Evolutionary conservation across 139 green algal genomes (phyloP).

Genomic region (Chlamydomonas sp.): DNA sequence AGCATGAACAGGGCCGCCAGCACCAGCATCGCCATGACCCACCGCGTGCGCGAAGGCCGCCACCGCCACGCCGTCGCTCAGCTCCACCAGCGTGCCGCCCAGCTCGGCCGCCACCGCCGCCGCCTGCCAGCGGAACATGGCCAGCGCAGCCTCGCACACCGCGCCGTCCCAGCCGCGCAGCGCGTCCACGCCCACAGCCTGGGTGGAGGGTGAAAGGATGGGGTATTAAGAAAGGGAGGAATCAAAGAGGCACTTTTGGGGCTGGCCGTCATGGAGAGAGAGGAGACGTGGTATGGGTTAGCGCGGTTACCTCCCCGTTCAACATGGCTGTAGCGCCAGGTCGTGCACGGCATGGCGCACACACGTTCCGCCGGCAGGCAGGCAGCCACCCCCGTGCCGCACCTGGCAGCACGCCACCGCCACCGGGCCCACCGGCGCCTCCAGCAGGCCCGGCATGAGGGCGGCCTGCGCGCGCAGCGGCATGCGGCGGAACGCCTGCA

Average conservation of each 20-base stretch:
- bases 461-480: conserved; percentile 14
- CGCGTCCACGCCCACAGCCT: conserved; percentile 11
- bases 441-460: conserved; percentile 25
- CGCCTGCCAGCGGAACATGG: conserved; percentile 23
- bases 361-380: neutral
- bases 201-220: no score
- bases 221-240: no score
- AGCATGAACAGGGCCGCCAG: neutral
- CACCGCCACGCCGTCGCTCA: conserved; percentile 8
- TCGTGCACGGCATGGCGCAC: no score
- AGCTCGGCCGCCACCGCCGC: conserved; percentile 18
- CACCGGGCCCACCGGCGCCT: conserved; percentile 19
- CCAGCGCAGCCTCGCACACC: conserved; percentile 16
- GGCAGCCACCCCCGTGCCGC: neutral
- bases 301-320: no score
- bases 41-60: conserved; percentile 12
- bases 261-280: no score
- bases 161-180: conserved; percentile 6
- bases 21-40: neutral
- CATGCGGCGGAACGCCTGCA: conserved; percentile 20
- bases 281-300: no score
- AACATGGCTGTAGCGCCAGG: no score
- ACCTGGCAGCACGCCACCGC: conserved; percentile 12
- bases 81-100: conserved; percentile 13
- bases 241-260: no score